phyloP scores from a whole-genome alignment of 164 flowering plant genomes.

The Sedum album region DNA sequence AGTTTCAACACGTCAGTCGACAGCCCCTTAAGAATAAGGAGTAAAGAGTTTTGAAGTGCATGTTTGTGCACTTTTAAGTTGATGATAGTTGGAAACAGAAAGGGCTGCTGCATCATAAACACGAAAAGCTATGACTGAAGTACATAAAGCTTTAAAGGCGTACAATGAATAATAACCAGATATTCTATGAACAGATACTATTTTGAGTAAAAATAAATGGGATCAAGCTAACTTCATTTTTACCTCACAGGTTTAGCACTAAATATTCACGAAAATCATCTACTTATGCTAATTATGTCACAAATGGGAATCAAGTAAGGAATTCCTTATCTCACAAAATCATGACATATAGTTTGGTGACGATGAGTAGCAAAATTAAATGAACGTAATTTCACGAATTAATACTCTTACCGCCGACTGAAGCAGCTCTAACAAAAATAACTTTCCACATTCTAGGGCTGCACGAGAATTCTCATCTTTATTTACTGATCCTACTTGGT shows the following conservation, averaged over 20 bases:
- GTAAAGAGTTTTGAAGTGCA: no score
- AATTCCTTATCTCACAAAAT: background rate
- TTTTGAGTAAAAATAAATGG: background rate
- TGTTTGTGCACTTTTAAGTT: background rate
- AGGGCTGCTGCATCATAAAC: background rate
- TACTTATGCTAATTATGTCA: background rate
- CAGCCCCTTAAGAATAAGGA: no score
- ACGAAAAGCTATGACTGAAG: background rate
- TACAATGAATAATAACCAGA: background rate
- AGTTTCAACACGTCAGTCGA: no score
- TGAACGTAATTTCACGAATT: background rate
- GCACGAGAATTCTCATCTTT: conserved; percentile 30
- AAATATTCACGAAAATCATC: background rate
- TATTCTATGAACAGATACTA: background rate
- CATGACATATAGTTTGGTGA: background rate
- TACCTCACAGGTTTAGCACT: background rate
- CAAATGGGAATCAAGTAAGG: background rate
- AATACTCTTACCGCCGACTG: conserved; percentile 57
- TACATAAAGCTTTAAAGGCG: background rate
- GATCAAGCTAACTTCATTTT: background rate
- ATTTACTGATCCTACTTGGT: conserved; percentile 22
- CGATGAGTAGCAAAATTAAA: background rate
- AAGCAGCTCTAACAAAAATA: conserved; percentile 80
- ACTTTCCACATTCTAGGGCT: conserved; percentile 66
- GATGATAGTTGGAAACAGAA: background rate